phyloP scores from a whole-genome alignment of 2,329 filamentous ascomycete genomes.

The Bipolaris oryzae region DNA sequence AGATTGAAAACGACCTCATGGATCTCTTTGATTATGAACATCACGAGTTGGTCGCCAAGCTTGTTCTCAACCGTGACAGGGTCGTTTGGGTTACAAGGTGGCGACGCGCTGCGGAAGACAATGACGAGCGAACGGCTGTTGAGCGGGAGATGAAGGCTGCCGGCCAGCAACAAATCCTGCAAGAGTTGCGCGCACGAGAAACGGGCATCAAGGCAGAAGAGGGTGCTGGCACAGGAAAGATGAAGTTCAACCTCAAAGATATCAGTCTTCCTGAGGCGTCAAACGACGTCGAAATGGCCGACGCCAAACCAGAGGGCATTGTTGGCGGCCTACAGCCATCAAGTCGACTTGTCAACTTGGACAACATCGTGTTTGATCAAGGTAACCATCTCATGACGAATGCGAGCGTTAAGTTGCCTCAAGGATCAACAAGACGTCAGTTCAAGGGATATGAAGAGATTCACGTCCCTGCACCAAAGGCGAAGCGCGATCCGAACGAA shows the following conservation, averaged over 20 bases:
- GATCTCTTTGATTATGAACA: conserved; percentile 98
- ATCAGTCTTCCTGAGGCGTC: conserved; percentile 72
- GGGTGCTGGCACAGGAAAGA: conserved; percentile 71
- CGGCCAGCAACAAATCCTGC: conserved; percentile 83
- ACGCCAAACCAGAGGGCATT: conserved; percentile 57
- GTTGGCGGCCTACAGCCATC: conserved; percentile 88
- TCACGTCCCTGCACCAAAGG: conserved; percentile 91
- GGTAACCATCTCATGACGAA: conserved; percentile 99
- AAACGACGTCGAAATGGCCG: conserved; percentile 53
- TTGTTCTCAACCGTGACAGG: conserved; percentile 91
- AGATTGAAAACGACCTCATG: conserved; percentile 98
- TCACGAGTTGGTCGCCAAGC: conserved; percentile 86
- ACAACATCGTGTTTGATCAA: conserved; percentile 96
- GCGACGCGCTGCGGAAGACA: conserved; percentile 79
- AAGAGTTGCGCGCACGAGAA: conserved; percentile 80
- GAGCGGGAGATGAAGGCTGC: conserved; percentile 92
- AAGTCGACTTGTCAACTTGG: conserved; percentile 85
- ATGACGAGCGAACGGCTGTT: conserved; percentile 72
- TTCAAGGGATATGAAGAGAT: conserved; percentile 99
- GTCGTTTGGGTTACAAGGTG: conserved; percentile 94
- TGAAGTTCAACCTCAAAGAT: conserved; percentile 85
- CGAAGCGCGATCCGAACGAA: conserved; percentile 80
- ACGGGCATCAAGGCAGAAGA: conserved; percentile 61
- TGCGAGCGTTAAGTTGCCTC: conserved; percentile 87
- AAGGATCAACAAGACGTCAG: conserved; percentile 90